These are phyloP conservation scores for Kodamaea laetipori DNA, from an alignment of 805 yeast genomes.

Conservation along the genomic window DNA sequence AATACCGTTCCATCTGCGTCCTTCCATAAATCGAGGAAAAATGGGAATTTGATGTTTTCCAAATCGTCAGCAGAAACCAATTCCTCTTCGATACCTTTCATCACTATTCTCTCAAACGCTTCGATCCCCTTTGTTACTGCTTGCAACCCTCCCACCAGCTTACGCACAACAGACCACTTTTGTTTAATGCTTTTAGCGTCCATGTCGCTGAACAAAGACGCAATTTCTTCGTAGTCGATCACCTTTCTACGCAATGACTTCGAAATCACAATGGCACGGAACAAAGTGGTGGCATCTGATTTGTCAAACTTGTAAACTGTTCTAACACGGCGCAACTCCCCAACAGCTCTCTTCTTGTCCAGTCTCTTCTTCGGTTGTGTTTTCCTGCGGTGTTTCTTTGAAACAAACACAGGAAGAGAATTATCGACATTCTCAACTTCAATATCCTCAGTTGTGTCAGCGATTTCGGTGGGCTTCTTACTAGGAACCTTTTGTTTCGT, in stretches of 20 bases:
- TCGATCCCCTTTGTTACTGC: conserved; percentile 63
- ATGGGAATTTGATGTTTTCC: conserved; percentile 49
- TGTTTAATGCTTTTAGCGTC: conserved; percentile 50
- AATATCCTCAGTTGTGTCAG: neutral
- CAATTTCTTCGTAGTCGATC: conserved; percentile 67
- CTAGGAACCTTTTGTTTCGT: conserved; percentile 1
- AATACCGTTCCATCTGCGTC: conserved; percentile 45
- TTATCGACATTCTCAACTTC: conserved; percentile 2
- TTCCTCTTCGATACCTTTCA: conserved; percentile 60
- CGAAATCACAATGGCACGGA: conserved; percentile 66
- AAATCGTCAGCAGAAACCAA: conserved; percentile 51
- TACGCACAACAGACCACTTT: conserved; percentile 72
- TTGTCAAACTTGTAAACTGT: conserved; percentile 31
- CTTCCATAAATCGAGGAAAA: conserved; percentile 67
- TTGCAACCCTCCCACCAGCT: conserved; percentile 43
- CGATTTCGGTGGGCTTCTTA: neutral
- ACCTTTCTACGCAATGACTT: conserved; percentile 57
- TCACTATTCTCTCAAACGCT: conserved; percentile 68
- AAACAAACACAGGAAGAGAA: conserved; percentile 14
- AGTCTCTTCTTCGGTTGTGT: conserved; percentile 16
- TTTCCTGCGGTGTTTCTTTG: conserved; percentile 20
- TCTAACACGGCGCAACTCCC: conserved; percentile 9
- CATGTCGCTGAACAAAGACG: conserved; percentile 47
- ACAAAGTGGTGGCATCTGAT: conserved; percentile 54
- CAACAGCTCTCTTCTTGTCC: conserved; percentile 4